Base-by-base conservation (phyloP, 441 rosid genomes). In the Populus hybrid region DNA sequence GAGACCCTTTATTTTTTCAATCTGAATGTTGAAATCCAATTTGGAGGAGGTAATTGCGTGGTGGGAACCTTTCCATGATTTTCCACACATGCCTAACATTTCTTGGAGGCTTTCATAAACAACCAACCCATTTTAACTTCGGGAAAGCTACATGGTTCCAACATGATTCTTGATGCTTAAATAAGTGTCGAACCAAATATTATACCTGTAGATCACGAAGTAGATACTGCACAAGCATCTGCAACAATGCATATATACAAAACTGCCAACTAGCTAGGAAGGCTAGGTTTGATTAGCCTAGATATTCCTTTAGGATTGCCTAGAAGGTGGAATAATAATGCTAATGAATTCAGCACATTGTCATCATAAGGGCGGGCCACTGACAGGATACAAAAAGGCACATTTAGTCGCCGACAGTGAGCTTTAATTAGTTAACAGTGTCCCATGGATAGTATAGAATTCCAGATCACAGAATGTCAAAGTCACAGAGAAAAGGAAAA, bases 391-490 rank as follows among this genome's bases (percentile, higher is more conserved):
- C 32, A 72, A 21, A 53, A 67, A 30, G 32, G 32, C 28, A 34
- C 26, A 23, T 77, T 71, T 42, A 21, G 46, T 81, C 40, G 85
- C 83, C 81, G 77, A 84, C 79, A 77, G 73, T 34, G 38, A 79
- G 26, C 82, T 79, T 79, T 80, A 82, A 71, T 83, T 72, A 81
- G 81, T 74, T 76, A 69, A 38, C 67, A 61, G 32, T 81, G 84
- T 71, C 78, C 73, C 74, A 50, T 14, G 50, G 71, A 70, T 72
- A 30, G 59, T 69, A 76, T 75, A 78, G 28, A 76, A 59, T 76
- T 75, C 42, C 72, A 72, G 71, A 70, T 77, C 79, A 50, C 50
- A 68, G 74, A 72, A 78, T 82, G 83, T 78, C 79, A 68, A 64
- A 70, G 77, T 79, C 75, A 70, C 64, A 72, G 34, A 71, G 32